Base-by-base conservation (phyloP, 2,329 filamentous ascomycete genomes). In the Beauveria pseudobassiana region DNA sequence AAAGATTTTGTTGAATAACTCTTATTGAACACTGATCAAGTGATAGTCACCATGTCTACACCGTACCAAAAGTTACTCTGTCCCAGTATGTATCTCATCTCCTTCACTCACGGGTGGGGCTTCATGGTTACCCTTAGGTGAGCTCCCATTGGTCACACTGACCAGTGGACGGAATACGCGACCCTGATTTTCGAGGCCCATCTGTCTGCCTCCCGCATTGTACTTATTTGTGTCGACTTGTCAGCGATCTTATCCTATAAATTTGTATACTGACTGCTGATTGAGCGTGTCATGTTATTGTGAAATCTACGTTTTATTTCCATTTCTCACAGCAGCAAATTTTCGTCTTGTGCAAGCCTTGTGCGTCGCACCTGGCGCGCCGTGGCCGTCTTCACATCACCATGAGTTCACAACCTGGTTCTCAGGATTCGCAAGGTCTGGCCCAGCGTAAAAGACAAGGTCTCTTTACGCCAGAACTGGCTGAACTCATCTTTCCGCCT, bases 401-500 rank as follows among this genome's bases (percentile, higher is more conserved):
- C 42, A 70, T 70, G 67, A 62, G 57, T 34, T 50, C 51, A 18
- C 55, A 42, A 50, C 51, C 38, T 12, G 64, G 64, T 24, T 55
- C 67, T 57, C 68, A 64, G 50, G 62, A 69, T 48, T 64, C 52
- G 42, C 61, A 64, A 34, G 30, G 43, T 2, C 50, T 66, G 18
- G 67, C 62, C 52, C 68, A 64, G 55, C 68, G 63, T n/a, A 69
- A 68, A 51, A 69, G 67, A 16, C 68, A 73, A 43, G 75, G 75
- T 5, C 58, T 79, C 10, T 67, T 80, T 24, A 74, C 80, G 16
- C 75, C 76, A 5, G 77, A 78, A 56, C 63, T 82, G 7, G 65
- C 74, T 7, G 76, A 80, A 1, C 73, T 83, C 9, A 65, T 84
- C 20, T 69, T 72, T 9, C 79, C 80, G 22, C 80, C 85, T 24